Conservation (phyloP, 768 basidiomycete genomes). For the Auricularia sp. region DNA sequence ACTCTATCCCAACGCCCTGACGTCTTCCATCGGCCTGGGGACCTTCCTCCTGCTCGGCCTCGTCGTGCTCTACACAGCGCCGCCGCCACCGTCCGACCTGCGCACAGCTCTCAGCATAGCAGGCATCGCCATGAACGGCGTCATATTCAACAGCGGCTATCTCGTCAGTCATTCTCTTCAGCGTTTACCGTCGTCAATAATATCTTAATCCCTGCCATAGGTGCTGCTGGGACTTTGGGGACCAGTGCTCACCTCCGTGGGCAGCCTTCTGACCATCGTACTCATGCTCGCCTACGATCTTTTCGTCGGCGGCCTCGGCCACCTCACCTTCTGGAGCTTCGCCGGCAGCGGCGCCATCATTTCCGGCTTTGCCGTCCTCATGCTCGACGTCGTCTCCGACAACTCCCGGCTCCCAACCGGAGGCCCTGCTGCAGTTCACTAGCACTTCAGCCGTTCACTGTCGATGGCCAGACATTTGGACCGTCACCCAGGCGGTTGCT, state of each 20-base stretch:
- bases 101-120: conserved; percentile 41
- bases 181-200: background rate
- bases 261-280: conserved; percentile 89
- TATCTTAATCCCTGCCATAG: conserved; percentile 27
- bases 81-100: conserved; percentile 45
- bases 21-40: conserved; percentile 66
- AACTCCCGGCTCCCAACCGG: too few species aligned
- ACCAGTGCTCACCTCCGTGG: conserved; percentile 79
- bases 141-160: conserved; percentile 58
- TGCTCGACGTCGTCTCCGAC: conserved; percentile 42
- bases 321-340: conserved; percentile 62
- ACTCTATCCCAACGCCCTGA: conserved; percentile 74
- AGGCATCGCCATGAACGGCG: conserved; percentile 61
- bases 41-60: conserved; percentile 73
- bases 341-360: conserved; percentile 73
- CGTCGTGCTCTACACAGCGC: conserved; percentile 52
- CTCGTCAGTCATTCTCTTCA: background rate
- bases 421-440: too few species aligned
- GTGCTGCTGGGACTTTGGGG: conserved; percentile 79
- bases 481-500: too few species aligned
- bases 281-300: conserved; percentile 70
- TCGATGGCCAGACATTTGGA: too few species aligned
- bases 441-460: too few species aligned
- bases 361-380: conserved; percentile 71
- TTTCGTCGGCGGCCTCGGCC: conserved; percentile 53